A percentile compares a stretch with the other conserved stretches of the same genome.
Conservation (phyloP, 2,329 filamentous ascomycete species). For the Trichoderma polysporum region DNA sequence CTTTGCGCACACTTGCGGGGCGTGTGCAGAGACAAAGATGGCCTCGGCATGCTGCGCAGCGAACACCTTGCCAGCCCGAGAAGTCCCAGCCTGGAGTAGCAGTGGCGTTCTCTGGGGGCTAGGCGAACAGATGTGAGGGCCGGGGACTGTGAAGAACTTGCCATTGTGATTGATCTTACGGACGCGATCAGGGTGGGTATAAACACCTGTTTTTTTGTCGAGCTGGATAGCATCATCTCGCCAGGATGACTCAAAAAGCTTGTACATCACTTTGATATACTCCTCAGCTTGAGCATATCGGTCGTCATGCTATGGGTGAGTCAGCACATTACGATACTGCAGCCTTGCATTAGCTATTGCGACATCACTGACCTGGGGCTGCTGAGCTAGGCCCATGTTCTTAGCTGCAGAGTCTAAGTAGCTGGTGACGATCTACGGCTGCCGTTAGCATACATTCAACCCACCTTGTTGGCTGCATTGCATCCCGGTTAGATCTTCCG, state of each 20-base stretch:
- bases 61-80: slow-evolving; percentile 63
- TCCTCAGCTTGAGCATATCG: slow-evolving; percentile 64
- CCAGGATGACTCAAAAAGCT: slow-evolving; percentile 68
- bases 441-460: slow-evolving; percentile 29
- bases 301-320: slow-evolving; percentile 56
- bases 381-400: slow-evolving; percentile 60
- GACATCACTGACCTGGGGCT: slow-evolving; percentile 36
- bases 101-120: slow-evolving; percentile 67
- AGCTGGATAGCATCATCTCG: slow-evolving; percentile 63
- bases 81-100: slow-evolving; percentile 69
- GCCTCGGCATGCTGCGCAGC: slow-evolving; percentile 70
- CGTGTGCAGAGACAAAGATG: slow-evolving; percentile 68
- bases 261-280: slow-evolving; percentile 64
- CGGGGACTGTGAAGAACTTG: slow-evolving; percentile 62
- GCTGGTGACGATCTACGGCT: slow-evolving; percentile 61
- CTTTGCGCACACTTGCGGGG: slow-evolving; percentile 59
- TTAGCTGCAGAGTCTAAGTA: slow-evolving; percentile 69
- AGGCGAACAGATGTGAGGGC: slow-evolving; percentile 65
- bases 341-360: neutral
- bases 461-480: neutral
- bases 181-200: slow-evolving; percentile 52
- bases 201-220: slow-evolving; percentile 58
- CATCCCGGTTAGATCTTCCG: neutral
- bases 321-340: neutral
- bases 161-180: slow-evolving; percentile 66